Evolutionary conservation across 2,329 filamentous ascomycete species (phyloP), one percentile per base, ranked within the genome.

Genomic region (Xylariaceae sp.): DNA sequence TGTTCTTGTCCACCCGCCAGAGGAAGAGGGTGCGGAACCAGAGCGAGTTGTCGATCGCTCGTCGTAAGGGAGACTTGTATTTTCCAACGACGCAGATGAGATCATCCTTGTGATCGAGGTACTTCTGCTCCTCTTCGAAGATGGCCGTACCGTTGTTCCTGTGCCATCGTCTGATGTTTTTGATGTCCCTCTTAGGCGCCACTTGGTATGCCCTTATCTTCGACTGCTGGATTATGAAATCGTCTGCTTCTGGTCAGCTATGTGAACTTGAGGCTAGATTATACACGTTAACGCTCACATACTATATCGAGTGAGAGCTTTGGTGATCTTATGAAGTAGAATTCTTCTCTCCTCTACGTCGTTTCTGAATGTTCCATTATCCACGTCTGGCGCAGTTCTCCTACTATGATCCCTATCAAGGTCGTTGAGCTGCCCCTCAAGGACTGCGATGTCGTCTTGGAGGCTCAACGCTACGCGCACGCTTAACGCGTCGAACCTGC

Each of bases 401-500:
- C 24, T 31, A 12, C 48, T 53, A 17, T 42, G 45, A 18, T 9
- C 5, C 4, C 19, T 39, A 31, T 61, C 57, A 2, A 59, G 15
- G 5, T 42, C 30, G 1, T 37, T n/a, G 0, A 61, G 43, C 9
- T 52, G 31, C 6, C 54, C 35, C 37, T 61, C 58, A 0, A 61
- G 30, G 0, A 32, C 40, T 1, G 44, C 45, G 1, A 61, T 40
- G 27, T 57, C 42, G 21, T 61, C 57, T 37, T 63, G 58, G 3
- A 60, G 43, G 2, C 43, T 42, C 5, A 62, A 42, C 1, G 51
- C 38, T 10, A 58, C 37, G 19, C 57, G 40, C 5, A 41, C 37
- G 26, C 57, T 59, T 0, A 60, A 40, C 1, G 43, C 33, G 6
- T 45, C 44, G 30, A 63, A 62, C 10, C 56, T 49, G 5, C 58